Percentiles rank a stretch among this genome's conserved stretches.
These are phyloP conservation scores for Eimeria tenella DNA, from an alignment of 169 alveolate species.

Conservation along the genomic window DNA sequence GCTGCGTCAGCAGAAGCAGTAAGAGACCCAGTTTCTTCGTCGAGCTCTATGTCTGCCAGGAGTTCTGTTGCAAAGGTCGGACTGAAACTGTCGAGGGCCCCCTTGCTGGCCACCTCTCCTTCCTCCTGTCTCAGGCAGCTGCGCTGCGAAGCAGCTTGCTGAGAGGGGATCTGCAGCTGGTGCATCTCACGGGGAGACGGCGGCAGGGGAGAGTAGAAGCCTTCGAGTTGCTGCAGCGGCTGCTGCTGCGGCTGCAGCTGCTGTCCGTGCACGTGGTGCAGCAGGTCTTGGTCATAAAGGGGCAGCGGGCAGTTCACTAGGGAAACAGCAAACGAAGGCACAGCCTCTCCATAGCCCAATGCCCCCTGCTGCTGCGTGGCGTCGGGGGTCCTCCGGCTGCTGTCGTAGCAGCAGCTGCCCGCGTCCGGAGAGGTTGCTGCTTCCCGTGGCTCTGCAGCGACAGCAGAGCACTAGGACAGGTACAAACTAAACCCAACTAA, in stretches of 20 bases:
- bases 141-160: not conserved
- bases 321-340: slow-evolving; percentile 32
- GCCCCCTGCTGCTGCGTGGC: slow-evolving; percentile 14
- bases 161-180: slow-evolving; percentile 53
- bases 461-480: not conserved
- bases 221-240: slow-evolving; percentile 3
- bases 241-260: not conserved
- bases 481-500: not conserved
- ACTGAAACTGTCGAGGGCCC: slow-evolving; percentile 61
- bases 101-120: slow-evolving; percentile 36
- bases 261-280: not conserved
- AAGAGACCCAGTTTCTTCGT: slow-evolving; percentile 27
- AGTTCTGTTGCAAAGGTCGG: slow-evolving; percentile 59
- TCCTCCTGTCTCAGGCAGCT: slow-evolving; percentile 42
- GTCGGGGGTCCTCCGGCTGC: slow-evolving; percentile 4
- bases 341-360: not conserved
- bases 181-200: slow-evolving; percentile 28
- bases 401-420: not conserved
- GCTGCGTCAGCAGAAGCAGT: slow-evolving; percentile 44
- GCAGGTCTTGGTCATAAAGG: not conserved
- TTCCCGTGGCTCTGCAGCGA: slow-evolving; percentile 4
- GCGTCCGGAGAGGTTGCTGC: not conserved
- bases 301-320: slow-evolving; percentile 21
- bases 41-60: slow-evolving; percentile 51
- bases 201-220: not conserved